Conservation (phyloP, 257 asterid genomes). For the Nicotiana knightiana region DNA sequence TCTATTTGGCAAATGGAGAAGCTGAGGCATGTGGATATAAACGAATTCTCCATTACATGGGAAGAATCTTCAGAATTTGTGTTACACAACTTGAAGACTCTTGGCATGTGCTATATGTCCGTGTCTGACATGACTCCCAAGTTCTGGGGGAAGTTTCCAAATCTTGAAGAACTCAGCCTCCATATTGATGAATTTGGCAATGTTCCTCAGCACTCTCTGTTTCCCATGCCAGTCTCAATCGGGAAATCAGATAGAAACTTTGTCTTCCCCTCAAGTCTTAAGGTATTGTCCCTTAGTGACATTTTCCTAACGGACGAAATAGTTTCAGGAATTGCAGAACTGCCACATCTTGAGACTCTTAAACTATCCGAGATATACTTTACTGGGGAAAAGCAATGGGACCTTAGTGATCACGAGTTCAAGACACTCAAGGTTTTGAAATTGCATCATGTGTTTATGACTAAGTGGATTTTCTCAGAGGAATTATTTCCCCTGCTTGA, state of each 20-base stretch:
- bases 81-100: not conserved
- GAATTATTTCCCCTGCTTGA: rapidly evolving
- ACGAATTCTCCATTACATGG: not conserved
- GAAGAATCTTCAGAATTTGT: not conserved
- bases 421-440: rapidly evolving
- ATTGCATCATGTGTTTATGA: not conserved
- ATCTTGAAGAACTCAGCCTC: not conserved
- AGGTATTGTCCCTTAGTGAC: not conserved
- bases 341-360: not conserved
- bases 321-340: not conserved
- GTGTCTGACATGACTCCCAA: not conserved
- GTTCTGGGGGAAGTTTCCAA: not conserved
- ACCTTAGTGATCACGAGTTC: not conserved
- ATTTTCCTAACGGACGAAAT: not conserved
- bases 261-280: not conserved
- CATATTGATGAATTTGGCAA: too few species aligned
- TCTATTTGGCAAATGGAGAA: not conserved
- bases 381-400: not conserved
- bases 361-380: not conserved
- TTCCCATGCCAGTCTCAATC: too few species aligned
- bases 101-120: not conserved
- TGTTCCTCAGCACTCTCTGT: too few species aligned
- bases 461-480: not conserved
- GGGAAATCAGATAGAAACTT: too few species aligned
- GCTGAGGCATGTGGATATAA: not conserved